phyloP scores from a whole-genome alignment of 1,284 basidiomycete species.

The Boletellus deceptivus region DNA sequence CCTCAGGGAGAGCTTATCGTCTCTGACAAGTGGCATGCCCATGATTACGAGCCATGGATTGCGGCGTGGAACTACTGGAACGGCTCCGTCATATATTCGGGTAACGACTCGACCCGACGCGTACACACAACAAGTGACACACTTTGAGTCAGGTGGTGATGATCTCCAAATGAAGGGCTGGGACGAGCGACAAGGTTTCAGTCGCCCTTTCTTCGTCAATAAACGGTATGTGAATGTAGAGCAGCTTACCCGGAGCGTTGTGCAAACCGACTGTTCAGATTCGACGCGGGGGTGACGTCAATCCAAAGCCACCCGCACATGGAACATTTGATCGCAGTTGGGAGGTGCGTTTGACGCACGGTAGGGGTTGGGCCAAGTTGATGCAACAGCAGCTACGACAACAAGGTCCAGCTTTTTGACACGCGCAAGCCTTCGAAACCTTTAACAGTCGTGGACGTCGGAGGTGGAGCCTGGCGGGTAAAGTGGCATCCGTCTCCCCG shows the following conservation, averaged over 20 bases:
- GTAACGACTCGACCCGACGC: slow-evolving; percentile 37
- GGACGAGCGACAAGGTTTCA: slow-evolving; percentile 76
- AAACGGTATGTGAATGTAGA: slow-evolving; percentile 53
- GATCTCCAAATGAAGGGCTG: slow-evolving; percentile 89
- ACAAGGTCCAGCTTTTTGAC: slow-evolving; percentile 82
- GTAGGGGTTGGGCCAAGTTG: not conserved
- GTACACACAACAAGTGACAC: slow-evolving; percentile 1
- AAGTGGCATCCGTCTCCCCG: slow-evolving; percentile 85
- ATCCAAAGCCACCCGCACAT: slow-evolving; percentile 83
- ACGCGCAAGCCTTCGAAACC: slow-evolving; percentile 64
- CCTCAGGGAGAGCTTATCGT: slow-evolving; percentile 44
- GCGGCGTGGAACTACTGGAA: slow-evolving; percentile 89
- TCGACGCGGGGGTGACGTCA: slow-evolving; percentile 90
- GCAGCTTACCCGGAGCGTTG: not conserved
- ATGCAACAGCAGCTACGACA: slow-evolving; percentile 71
- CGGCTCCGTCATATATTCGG: slow-evolving; percentile 78
- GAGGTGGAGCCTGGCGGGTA: slow-evolving; percentile 93
- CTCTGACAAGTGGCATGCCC: slow-evolving; percentile 75
- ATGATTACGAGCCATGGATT: slow-evolving; percentile 95
- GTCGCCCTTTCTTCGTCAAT: slow-evolving; percentile 67
- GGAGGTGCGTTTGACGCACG: slow-evolving; percentile 56
- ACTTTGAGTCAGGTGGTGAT: slow-evolving; percentile 72
- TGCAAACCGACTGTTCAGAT: slow-evolving; percentile 35
- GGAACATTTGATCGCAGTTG: slow-evolving; percentile 86
- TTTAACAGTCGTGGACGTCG: slow-evolving; percentile 64